Evolutionary conservation across 805 yeast genomes (phyloP).

Genomic region (Millerozyma miso): DNA sequence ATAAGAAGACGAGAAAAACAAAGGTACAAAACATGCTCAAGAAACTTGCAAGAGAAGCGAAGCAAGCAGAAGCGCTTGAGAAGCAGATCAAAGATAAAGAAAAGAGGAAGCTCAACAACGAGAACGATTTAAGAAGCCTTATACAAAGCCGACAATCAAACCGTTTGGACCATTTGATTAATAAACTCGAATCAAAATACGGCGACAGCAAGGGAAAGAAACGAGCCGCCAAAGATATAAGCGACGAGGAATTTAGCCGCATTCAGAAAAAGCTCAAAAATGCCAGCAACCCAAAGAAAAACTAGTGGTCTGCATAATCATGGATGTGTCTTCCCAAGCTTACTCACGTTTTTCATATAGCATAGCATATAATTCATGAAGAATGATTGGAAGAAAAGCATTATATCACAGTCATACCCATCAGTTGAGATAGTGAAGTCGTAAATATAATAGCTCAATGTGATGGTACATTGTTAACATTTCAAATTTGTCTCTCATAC

Average conservation of each 20-base stretch:
- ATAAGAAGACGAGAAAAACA: constrained; percentile 45
- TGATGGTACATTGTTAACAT: too few relatives aligned
- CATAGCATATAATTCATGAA: not conserved
- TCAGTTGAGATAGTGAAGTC: not conserved
- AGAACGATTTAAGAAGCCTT: constrained; percentile 42
- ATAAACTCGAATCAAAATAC: constrained; percentile 48
- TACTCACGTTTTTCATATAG: too few relatives aligned
- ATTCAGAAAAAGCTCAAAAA: constrained; percentile 38
- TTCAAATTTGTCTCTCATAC: too few relatives aligned
- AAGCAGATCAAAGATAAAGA: constrained; percentile 33
- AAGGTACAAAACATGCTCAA: constrained; percentile 47
- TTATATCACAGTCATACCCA: not conserved
- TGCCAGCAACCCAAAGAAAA: constrained; percentile 2
- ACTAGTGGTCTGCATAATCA: not conserved
- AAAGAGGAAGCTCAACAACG: constrained; percentile 23
- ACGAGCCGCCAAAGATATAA: constrained; percentile 31
- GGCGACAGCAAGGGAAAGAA: constrained; percentile 34
- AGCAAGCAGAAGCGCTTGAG: constrained; percentile 52
- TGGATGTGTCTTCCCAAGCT: too few relatives aligned
- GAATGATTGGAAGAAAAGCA: too few relatives aligned
- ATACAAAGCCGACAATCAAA: constrained; percentile 45
- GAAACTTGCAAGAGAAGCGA: constrained; percentile 58
- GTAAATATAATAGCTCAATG: too few relatives aligned
- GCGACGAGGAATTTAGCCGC: constrained; percentile 48
- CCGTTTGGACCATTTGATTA: constrained; percentile 44